phyloP scores from a whole-genome alignment of 148 eudicot species.

The Dianthus caryophyllus region DNA sequence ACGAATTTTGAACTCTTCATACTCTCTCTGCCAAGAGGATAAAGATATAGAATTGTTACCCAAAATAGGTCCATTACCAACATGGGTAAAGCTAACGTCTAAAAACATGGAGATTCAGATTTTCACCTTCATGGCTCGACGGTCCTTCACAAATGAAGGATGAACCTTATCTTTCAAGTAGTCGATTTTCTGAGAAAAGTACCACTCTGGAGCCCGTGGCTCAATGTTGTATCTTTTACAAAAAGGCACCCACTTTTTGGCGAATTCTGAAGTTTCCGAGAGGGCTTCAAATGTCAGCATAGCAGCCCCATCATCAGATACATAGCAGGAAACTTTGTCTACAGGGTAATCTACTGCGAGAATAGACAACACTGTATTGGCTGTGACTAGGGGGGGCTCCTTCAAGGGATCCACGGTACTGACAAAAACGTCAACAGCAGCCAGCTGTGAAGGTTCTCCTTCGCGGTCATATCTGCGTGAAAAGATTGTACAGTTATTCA shows the following conservation, averaged over 20 bases:
- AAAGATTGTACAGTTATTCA: neutral
- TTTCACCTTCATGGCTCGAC: constrained; percentile 40
- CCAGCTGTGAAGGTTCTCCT: constrained; percentile 46
- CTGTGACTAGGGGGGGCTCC: constrained; percentile 48
- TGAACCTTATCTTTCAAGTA: constrained; percentile 40
- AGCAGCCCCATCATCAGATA: constrained; percentile 52
- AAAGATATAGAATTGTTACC: neutral
- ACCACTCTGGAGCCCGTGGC: constrained; percentile 48
- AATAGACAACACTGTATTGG: constrained; percentile 44
- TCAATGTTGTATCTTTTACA: constrained; percentile 33
- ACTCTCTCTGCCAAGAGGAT: constrained; percentile 36
- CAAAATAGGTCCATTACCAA: neutral
- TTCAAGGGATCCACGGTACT: constrained; percentile 48
- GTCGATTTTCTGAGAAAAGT: constrained; percentile 37
- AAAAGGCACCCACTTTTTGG: constrained; percentile 45
- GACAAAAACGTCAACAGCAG: constrained; percentile 44
- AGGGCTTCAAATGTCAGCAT: constrained; percentile 46
- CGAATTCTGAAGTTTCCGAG: constrained; percentile 42
- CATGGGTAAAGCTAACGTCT: neutral
- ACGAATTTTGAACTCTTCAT: constrained; percentile 44
- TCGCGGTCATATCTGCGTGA: constrained; percentile 40
- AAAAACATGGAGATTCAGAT: neutral
- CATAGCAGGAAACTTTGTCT: constrained; percentile 48
- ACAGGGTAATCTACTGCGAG: constrained; percentile 47
- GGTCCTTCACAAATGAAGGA: constrained; percentile 38